Percentiles rank a stretch among this genome's conserved stretches.
These are phyloP conservation scores for Neofusicoccum parvum DNA, from an alignment of 2,329 filamentous ascomycete species.

Conservation along the genomic window DNA sequence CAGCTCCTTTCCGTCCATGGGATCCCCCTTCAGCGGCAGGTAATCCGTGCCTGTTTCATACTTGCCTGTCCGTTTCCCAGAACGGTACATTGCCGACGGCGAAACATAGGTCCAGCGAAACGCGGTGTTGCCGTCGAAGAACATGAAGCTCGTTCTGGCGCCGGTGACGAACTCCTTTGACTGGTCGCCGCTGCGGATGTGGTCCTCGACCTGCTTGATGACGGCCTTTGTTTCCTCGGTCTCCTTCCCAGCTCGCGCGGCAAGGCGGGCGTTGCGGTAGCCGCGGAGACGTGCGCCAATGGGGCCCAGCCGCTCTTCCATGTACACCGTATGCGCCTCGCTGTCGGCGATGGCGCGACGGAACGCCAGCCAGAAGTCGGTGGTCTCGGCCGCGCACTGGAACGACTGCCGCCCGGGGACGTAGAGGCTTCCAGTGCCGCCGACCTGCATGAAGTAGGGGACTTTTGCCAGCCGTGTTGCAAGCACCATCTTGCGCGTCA, in stretches of 20 bases:
- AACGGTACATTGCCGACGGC: constrained; percentile 37
- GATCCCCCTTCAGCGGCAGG: constrained; percentile 32
- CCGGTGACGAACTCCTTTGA: constrained; percentile 37
- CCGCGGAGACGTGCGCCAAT: constrained; percentile 31
- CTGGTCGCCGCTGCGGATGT: constrained; percentile 29
- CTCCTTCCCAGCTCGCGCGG: constrained; percentile 24
- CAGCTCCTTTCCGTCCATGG: constrained; percentile 29
- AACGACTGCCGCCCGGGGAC: constrained; percentile 27
- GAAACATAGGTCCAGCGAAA: constrained; percentile 40
- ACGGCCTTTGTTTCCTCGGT: neutral
- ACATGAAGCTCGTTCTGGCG: constrained; percentile 38
- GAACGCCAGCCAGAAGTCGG: constrained; percentile 39
- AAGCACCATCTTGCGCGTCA: constrained; percentile 36
- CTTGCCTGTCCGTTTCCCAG: constrained; percentile 35
- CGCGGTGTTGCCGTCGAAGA: constrained; percentile 37
- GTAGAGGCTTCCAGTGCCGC: constrained; percentile 37
- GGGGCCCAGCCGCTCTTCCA: constrained; percentile 38
- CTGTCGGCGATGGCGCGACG: constrained; percentile 38
- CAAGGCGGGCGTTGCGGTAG: constrained; percentile 33
- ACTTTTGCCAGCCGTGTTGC: constrained; percentile 32
- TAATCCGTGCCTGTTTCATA: constrained; percentile 38
- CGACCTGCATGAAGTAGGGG: constrained; percentile 39
- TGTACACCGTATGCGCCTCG: constrained; percentile 37
- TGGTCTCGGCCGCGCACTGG: constrained; percentile 32
- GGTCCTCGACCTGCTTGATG: constrained; percentile 23